Evolutionary conservation across 75 land plant genomes (phyloP), one percentile per base, ranked within the genome.

Genomic region (Azolla pinnata): DNA sequence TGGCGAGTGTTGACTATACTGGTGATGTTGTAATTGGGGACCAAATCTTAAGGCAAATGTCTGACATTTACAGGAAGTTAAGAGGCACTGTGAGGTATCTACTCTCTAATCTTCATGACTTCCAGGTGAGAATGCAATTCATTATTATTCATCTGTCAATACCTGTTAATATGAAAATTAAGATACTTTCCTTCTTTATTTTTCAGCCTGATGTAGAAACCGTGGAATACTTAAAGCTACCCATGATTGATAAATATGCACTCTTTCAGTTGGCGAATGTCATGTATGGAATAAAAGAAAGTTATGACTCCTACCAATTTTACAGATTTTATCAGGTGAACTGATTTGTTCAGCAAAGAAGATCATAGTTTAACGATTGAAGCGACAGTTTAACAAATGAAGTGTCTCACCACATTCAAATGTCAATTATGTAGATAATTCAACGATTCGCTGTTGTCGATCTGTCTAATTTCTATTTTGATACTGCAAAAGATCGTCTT

Each of bases 401-500:
- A n/a, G n/a, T n/a, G n/a, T n/a, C n/a, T n/a, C n/a, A n/a, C n/a
- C n/a, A n/a, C n/a, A n/a, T n/a, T n/a, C n/a, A n/a, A n/a, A n/a
- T n/a, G n/a, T n/a, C n/a, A n/a, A n/a, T n/a, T n/a, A n/a, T n/a
- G n/a, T 91, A 95, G 96, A 77, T 72, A 33, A 61, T 95, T 47
- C 99, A 95, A 60, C 81, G 88, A 20, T 90, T 86, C 78, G 82
- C 78, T 20, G 80, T 95, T 30, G 90, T 95, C 66, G 96, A 89
- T 67, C 64, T 90, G 18, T 95, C 99, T 57, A 95, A 95, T 66
- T 95, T 89, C 70, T 95, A 95, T 59, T 86, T 95, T 54, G 99
- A 95, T 74, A 78, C 82, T 76, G 96, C 97, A 49, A 95, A 95
- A 72, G 99, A 95, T 71, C 78, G 99, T n/a, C 84, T 95, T 16